phyloP scores from a whole-genome alignment of 106 monocot genomes.

The Chionographis japonica region DNA sequence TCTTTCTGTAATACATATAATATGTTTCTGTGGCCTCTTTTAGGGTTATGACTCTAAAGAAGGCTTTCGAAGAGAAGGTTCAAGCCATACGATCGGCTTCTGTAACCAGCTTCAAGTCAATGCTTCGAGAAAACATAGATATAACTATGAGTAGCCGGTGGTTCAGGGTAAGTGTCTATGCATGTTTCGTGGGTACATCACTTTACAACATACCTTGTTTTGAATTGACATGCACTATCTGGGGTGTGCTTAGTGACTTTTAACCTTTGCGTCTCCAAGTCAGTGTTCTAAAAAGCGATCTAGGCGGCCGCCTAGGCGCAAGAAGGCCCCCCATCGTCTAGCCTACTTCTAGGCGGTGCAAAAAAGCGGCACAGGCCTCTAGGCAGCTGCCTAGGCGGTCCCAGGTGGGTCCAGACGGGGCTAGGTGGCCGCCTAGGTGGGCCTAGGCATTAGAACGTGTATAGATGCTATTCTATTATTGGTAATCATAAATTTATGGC shows the following conservation, averaged over 20 bases:
- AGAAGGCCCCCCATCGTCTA: too few species aligned
- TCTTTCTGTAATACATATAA: not conserved
- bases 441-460: too few species aligned
- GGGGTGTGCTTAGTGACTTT: not conserved
- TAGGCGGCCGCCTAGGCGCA: too few species aligned
- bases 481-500: too few species aligned
- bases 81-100: constrained; percentile 43
- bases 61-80: constrained; percentile 65
- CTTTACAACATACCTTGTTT: not conserved
- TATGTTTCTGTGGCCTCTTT: not conserved
- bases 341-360: too few species aligned
- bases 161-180: constrained; percentile 57
- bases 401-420: too few species aligned
- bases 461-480: too few species aligned
- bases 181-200: not conserved
- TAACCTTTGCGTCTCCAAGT: not conserved
- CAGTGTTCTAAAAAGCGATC: too few species aligned
- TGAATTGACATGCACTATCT: not conserved
- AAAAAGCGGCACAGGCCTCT: too few species aligned
- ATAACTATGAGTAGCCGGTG: constrained; percentile 71
- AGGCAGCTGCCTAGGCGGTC: too few species aligned
- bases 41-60: constrained; percentile 61
- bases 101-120: constrained; percentile 54
- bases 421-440: too few species aligned
- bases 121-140: constrained; percentile 65